A percentile compares a stretch with the other conserved stretches of the same genome.
Evolutionary conservation across 495 filamentous ascomycete species (phyloP).

Genomic region (Talaromyces thailandensis): DNA sequence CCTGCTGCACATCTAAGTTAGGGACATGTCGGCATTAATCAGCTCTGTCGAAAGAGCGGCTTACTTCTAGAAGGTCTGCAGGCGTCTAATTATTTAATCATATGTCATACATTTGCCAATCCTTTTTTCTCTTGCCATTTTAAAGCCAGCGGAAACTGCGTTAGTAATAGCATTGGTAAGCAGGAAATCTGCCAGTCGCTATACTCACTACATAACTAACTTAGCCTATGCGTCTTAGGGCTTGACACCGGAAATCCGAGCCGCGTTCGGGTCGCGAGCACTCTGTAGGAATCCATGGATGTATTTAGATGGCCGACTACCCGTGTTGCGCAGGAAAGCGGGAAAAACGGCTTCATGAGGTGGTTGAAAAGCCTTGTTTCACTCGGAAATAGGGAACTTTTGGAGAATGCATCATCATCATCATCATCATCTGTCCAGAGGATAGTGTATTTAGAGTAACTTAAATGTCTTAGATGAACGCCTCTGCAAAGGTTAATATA

Average conservation of each 20-base stretch:
- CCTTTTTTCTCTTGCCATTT: background rate
- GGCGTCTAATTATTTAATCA: background rate
- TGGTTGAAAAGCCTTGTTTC: background rate
- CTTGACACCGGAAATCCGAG: background rate
- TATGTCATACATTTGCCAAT: background rate
- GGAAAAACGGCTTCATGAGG: background rate
- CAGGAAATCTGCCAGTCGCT: background rate
- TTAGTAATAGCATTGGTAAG: background rate
- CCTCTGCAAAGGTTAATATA: background rate
- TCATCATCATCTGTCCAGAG: background rate
- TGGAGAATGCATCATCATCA: background rate
- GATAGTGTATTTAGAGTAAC: background rate
- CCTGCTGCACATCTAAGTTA: background rate
- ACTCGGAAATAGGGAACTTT: background rate
- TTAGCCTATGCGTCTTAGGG: background rate
- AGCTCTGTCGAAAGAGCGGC: background rate
- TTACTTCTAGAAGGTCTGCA: background rate
- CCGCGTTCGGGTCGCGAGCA: too few relatives aligned
- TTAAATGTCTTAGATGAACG: background rate
- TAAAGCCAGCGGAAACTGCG: background rate
- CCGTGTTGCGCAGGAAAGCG: background rate
- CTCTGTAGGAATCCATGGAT: too few relatives aligned
- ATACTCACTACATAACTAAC: too few relatives aligned
- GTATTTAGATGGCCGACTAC: background rate
- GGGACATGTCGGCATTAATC: background rate